These are phyloP conservation scores for Fermentozyma sake DNA, from an alignment of 1,139 yeast genomes.

Conservation along the genomic window DNA sequence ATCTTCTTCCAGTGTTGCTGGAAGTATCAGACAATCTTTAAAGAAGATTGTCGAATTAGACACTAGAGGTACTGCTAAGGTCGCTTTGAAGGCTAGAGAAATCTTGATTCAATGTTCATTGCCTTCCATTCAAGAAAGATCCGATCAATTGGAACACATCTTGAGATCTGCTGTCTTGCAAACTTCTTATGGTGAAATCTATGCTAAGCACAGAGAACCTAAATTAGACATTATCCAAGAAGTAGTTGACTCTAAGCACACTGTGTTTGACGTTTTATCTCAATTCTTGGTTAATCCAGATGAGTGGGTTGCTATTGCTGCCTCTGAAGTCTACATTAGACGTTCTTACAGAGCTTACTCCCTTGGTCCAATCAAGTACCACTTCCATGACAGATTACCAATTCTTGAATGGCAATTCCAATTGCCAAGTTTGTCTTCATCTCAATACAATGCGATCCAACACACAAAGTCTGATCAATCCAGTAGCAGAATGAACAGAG, in stretches of 20 bases:
- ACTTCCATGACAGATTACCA: conserved; percentile 57
- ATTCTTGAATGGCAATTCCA: conserved; percentile 88
- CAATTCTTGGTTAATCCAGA: conserved; percentile 84
- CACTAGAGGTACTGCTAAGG: conserved; percentile 86
- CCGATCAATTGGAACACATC: conserved; percentile 95
- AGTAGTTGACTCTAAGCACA: conserved; percentile 92
- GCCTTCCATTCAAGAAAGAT: conserved; percentile 93
- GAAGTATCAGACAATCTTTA: conserved; percentile 64
- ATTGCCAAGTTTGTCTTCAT: conserved; percentile 65
- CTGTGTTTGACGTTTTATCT: conserved; percentile 90
- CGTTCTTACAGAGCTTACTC: conserved; percentile 97
- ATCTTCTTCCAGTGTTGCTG: conserved; percentile 63
- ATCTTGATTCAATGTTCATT: conserved; percentile 92
- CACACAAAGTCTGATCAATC: conserved; percentile 36
- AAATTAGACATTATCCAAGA: conserved; percentile 76
- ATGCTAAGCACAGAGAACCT: conserved; percentile 76
- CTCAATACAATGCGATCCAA: conserved; percentile 66
- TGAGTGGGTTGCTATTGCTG: conserved; percentile 89
- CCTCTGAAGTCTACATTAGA: conserved; percentile 93
- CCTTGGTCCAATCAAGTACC: conserved; percentile 69
- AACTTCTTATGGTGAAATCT: conserved; percentile 80
- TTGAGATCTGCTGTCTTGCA: conserved; percentile 88
- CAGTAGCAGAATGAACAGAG: conserved; percentile 64
- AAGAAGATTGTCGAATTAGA: conserved; percentile 82
- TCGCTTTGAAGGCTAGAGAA: conserved; percentile 94